phyloP scores from a whole-genome alignment of 2,329 filamentous ascomycete genomes.

The Parafenestella ontariensis region DNA sequence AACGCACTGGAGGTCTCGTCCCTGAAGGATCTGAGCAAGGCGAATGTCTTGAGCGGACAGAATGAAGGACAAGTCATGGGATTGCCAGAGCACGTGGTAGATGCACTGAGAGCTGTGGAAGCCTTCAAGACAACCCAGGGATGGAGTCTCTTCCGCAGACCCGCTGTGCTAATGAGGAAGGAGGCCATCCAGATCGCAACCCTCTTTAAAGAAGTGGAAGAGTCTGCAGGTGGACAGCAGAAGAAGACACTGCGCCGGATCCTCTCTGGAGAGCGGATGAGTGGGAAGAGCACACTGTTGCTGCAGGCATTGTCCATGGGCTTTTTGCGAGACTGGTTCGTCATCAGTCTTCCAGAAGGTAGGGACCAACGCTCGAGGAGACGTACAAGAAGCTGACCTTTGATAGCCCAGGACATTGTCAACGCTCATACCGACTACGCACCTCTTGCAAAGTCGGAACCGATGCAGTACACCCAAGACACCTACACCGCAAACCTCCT shows the following conservation, averaged over 20 bases:
- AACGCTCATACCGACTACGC: conserved; percentile 83
- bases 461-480: conserved; percentile 75
- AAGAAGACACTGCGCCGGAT: conserved; percentile 69
- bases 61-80: conserved; percentile 72
- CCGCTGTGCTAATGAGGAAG: conserved; percentile 77
- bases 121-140: conserved; percentile 91
- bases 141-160: conserved; percentile 85
- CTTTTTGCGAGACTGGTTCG: conserved; percentile 84
- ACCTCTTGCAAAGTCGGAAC: conserved; percentile 64
- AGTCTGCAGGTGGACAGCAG: conserved; percentile 57
- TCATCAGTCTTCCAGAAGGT: conserved; percentile 91
- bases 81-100: conserved; percentile 73
- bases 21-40: conserved; percentile 68
- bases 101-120: conserved; percentile 81
- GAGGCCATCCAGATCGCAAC: conserved; percentile 78
- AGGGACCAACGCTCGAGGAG: conserved; percentile 36
- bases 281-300: conserved; percentile 87
- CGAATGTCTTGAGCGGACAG: conserved; percentile 49
- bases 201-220: conserved; percentile 58
- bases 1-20: conserved; percentile 83
- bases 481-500: conserved; percentile 78
- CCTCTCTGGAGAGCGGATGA: conserved; percentile 73
- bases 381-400: conserved; percentile 18
- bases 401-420: conserved; percentile 77
- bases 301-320: conserved; percentile 85